Percentiles rank a stretch among this genome's conserved stretches.
phyloP scores from a whole-genome alignment of 305 asterid genomes.

The Vinca major region DNA sequence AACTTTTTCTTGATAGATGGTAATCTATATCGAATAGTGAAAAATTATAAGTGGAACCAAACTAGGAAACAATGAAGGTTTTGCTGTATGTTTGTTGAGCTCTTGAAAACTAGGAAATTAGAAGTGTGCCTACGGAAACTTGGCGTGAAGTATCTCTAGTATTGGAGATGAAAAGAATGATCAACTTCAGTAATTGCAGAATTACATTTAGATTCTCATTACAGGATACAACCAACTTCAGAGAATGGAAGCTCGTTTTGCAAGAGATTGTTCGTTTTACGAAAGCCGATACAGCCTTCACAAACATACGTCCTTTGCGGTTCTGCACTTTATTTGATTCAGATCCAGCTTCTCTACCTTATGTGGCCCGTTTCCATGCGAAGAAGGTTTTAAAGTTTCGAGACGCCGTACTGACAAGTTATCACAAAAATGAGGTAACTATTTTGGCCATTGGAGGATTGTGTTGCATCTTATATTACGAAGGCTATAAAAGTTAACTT shows the following conservation, averaged over 20 bases:
- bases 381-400: constrained; percentile 80
- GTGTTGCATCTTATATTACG: neutral
- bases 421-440: constrained; percentile 79
- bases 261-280: constrained; percentile 78
- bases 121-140: no score
- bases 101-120: no score
- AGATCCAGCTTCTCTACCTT: constrained; percentile 64
- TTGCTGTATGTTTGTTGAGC: neutral
- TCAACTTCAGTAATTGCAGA: neutral
- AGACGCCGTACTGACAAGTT: constrained; percentile 83
- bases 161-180: neutral
- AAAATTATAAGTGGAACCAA: neutral
- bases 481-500: constrained; percentile 6
- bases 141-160: neutral
- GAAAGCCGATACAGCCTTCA: constrained; percentile 43
- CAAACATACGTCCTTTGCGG: constrained; percentile 63
- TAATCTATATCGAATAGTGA: neutral
- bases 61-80: neutral
- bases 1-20: neutral
- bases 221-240: constrained; percentile 86
- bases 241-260: constrained; percentile 92
- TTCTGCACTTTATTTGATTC: constrained; percentile 69
- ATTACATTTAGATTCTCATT: constrained; percentile 7
- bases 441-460: constrained; percentile 1
- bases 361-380: constrained; percentile 82